Conservation (phyloP, 805 yeast genomes). For the Saturnispora sekii region DNA sequence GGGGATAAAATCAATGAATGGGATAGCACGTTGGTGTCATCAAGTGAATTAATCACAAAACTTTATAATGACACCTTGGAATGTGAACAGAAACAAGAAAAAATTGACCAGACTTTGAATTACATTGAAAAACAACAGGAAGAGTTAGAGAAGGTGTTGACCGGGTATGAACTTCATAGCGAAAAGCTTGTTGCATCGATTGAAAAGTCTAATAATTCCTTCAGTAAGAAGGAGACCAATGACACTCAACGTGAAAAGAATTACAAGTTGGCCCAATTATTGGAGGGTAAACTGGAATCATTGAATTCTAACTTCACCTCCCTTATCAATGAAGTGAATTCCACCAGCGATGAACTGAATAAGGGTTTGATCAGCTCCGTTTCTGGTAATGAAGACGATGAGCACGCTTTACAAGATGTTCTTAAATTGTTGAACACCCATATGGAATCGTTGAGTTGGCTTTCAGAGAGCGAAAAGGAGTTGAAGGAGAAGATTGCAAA, state of each 20-base stretch:
- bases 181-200: constrained; percentile 36
- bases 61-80: constrained; percentile 66
- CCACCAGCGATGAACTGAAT: constrained; percentile 71
- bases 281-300: constrained; percentile 71
- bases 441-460: constrained; percentile 79
- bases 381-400: constrained; percentile 19
- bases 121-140: constrained; percentile 90
- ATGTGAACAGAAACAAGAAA: constrained; percentile 78
- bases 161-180: constrained; percentile 72
- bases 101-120: constrained; percentile 76
- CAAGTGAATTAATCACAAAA: constrained; percentile 76
- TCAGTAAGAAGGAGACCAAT: constrained; percentile 30
- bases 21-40: constrained; percentile 76
- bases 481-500: constrained; percentile 57
- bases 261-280: constrained; percentile 73
- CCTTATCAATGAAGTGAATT: constrained; percentile 72
- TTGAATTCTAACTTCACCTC: constrained; percentile 70
- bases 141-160: constrained; percentile 73
- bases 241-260: constrained; percentile 88
- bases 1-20: constrained; percentile 69
- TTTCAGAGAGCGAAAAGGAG: constrained; percentile 62
- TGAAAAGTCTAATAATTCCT: constrained; percentile 17
- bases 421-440: constrained; percentile 80
- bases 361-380: constrained; percentile 36
- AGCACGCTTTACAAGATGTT: constrained; percentile 49